Evolutionary conservation across 108 stramenopile species (phyloP).

Genomic region (Cyclotella distinguenda): DNA sequence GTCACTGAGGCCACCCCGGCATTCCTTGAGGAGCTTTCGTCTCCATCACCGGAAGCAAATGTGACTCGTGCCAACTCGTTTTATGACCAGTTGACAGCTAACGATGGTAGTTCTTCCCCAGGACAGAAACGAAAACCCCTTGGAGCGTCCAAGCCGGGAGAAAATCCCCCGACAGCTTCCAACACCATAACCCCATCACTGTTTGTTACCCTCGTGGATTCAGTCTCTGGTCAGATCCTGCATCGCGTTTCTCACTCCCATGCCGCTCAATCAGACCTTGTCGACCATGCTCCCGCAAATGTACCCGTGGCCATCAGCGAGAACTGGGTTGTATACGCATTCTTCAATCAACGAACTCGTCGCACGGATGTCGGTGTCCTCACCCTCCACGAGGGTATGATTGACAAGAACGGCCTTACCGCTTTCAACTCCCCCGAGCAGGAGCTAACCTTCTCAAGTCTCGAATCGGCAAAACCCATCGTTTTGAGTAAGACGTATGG

Average conservation of each 20-base stretch:
- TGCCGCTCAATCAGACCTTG: constrained; percentile 39
- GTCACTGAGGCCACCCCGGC: constrained; percentile 59
- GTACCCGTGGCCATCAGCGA: constrained; percentile 86
- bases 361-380: constrained; percentile 88
- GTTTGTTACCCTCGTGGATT: constrained; percentile 85
- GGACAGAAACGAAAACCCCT: constrained; percentile 56
- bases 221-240: constrained; percentile 88
- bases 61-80: constrained; percentile 33
- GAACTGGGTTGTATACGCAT: constrained; percentile 93
- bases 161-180: constrained; percentile 19
- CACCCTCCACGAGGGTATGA: constrained; percentile 94
- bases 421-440: constrained; percentile 88
- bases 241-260: constrained; percentile 86
- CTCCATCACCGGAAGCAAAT: constrained; percentile 20
- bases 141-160: constrained; percentile 55
- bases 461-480: constrained; percentile 81
- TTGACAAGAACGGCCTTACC: constrained; percentile 88
- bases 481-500: constrained; percentile 86
- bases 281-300: constrained; percentile 27
- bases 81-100: constrained; percentile 32
- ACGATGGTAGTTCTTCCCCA: constrained; percentile 11
- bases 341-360: constrained; percentile 81
- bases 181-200: constrained; percentile 38
- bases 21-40: constrained; percentile 21
- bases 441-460: constrained; percentile 71